Percentiles rank a stretch among this genome's conserved stretches.
phyloP scores from a whole-genome alignment of 306 rosid species.

The Pterocarpus santalinus region DNA sequence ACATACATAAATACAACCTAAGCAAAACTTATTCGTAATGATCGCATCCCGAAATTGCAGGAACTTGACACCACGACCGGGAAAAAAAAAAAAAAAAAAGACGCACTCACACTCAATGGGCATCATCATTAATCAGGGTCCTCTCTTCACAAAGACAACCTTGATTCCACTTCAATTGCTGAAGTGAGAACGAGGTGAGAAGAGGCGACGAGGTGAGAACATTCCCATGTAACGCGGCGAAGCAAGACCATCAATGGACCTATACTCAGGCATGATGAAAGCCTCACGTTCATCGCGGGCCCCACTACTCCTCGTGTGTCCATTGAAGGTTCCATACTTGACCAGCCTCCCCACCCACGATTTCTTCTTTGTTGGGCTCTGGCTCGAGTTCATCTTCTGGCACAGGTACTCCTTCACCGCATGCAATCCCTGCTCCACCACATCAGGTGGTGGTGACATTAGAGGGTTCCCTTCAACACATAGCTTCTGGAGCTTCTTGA shows the following conservation, averaged over 20 bases:
- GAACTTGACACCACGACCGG: neutral
- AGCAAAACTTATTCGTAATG: neutral
- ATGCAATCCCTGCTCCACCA: constrained; percentile 70
- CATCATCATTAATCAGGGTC: no score
- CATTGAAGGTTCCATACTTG: constrained; percentile 64
- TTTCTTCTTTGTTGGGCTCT: constrained; percentile 53
- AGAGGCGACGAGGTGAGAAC: constrained; percentile 89
- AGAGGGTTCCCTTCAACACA: constrained; percentile 87
- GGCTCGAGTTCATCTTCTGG: constrained; percentile 63
- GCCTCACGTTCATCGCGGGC: constrained; percentile 56
- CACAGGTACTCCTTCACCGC: constrained; percentile 73
- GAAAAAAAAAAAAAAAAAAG: neutral
- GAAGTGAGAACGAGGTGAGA: constrained; percentile 67
- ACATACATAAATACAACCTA: neutral
- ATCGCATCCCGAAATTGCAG: neutral
- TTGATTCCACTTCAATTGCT: constrained; percentile 40
- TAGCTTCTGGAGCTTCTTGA: constrained; percentile 69
- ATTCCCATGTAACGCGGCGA: constrained; percentile 71
- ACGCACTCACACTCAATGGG: no score
- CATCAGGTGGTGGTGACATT: constrained; percentile 66
- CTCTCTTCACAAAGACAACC: no score
- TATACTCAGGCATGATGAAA: constrained; percentile 61
- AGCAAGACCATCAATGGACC: constrained; percentile 71
- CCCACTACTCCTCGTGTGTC: constrained; percentile 16
- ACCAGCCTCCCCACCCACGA: constrained; percentile 78